phyloP scores from a whole-genome alignment of 495 filamentous ascomycete species.

The Pyrenopolyporus hunteri region DNA sequence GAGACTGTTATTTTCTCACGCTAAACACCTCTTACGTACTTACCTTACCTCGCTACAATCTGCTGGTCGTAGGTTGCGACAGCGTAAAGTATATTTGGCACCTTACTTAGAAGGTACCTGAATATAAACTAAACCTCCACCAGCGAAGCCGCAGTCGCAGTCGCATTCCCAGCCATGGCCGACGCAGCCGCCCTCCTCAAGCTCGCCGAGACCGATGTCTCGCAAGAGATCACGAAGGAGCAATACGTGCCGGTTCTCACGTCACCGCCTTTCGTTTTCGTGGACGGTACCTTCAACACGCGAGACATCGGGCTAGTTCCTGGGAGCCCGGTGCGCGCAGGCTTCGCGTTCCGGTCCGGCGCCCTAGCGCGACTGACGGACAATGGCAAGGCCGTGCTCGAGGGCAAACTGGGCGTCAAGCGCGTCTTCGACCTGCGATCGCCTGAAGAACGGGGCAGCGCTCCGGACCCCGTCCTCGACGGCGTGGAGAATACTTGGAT shows the following conservation, averaged over 20 bases:
- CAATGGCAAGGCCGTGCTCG: conserved; percentile 47
- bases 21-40: too few species aligned
- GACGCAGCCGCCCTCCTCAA: conserved; percentile 42
- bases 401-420: conserved; percentile 45
- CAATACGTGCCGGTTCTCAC: conserved; percentile 44
- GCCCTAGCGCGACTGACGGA: conserved; percentile 46
- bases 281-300: conserved; percentile 61
- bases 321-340: conserved; percentile 49
- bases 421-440: conserved; percentile 54
- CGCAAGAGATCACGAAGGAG: conserved; percentile 37
- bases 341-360: conserved; percentile 60
- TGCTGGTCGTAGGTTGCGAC: too few species aligned
- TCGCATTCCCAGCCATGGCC: conserved; percentile 31
- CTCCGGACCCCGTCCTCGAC: conserved; percentile 46
- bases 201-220: conserved; percentile 49
- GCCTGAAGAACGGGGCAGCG: conserved; percentile 41
- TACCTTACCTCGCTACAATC: too few species aligned
- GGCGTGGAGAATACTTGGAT: conserved; percentile 53
- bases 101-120: too few species aligned
- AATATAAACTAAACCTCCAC: background rate
- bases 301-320: conserved; percentile 60
- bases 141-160: background rate
- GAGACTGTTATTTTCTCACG: too few species aligned
- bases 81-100: too few species aligned
- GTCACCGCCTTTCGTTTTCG: conserved; percentile 58